Conservation (phyloP, 2,329 filamentous ascomycete species). For the Uncinocarpus reesii region DNA sequence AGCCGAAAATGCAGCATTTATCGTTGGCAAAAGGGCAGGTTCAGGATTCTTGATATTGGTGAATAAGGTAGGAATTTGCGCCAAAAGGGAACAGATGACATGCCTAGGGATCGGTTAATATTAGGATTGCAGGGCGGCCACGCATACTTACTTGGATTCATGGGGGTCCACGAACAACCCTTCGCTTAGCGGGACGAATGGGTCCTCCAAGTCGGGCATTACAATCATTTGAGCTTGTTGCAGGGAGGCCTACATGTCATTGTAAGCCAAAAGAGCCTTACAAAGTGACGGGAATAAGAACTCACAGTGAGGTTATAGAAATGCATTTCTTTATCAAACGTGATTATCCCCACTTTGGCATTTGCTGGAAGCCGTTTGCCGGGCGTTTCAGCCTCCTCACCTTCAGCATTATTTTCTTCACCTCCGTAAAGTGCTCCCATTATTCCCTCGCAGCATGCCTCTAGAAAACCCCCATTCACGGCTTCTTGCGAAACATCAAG, state of each 20-base stretch:
- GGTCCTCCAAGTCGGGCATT: constrained; percentile 94
- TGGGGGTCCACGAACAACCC: constrained; percentile 91
- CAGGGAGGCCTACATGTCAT: constrained; percentile 49
- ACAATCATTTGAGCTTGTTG: constrained; percentile 96
- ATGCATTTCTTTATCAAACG: constrained; percentile 92
- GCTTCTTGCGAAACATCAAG: constrained; percentile 91
- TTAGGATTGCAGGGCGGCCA: neutral
- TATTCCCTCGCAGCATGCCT: constrained; percentile 84
- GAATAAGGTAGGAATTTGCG: constrained; percentile 74
- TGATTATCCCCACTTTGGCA: constrained; percentile 85
- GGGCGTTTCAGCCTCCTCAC: constrained; percentile 44
- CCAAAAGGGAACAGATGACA: constrained; percentile 79
- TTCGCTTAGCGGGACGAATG: constrained; percentile 83
- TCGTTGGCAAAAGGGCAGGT: constrained; percentile 70
- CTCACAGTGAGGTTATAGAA: constrained; percentile 89
- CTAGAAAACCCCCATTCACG: constrained; percentile 79
- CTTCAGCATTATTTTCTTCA: constrained; percentile 36
- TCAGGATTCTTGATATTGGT: constrained; percentile 81
- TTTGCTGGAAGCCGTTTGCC: constrained; percentile 58
- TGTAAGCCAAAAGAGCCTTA: constrained; percentile 20
- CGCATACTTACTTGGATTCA: constrained; percentile 58
- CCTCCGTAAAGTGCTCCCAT: constrained; percentile 70
- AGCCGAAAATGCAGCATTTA: constrained; percentile 75
- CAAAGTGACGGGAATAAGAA: constrained; percentile 11
- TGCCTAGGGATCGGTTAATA: constrained; percentile 34